These are phyloP conservation scores for Coniochaeta ligniaria DNA, from an alignment of 2,329 filamentous ascomycete genomes.

Conservation along the genomic window DNA sequence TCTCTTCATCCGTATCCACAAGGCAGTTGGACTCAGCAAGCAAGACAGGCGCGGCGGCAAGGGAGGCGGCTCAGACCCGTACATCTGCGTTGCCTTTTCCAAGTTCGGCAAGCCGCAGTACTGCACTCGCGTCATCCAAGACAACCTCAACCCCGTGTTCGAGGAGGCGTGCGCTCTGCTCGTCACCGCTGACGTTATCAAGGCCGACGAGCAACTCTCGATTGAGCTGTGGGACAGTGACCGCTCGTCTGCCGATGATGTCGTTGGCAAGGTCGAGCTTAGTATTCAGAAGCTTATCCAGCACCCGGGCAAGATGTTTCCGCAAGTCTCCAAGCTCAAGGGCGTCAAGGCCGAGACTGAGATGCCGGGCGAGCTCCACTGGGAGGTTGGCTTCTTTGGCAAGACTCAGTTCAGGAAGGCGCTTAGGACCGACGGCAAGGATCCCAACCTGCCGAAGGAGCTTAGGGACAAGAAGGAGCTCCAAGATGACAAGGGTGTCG, in stretches of 20 bases:
- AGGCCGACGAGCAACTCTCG: constrained; percentile 86
- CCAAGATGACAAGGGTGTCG: constrained; percentile 78
- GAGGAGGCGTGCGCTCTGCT: constrained; percentile 81
- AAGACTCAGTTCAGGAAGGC: constrained; percentile 84
- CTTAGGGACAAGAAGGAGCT: constrained; percentile 69
- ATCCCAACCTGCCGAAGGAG: constrained; percentile 65
- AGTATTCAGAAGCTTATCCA: constrained; percentile 94
- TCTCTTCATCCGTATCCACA: constrained; percentile 89
- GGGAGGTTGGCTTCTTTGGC: constrained; percentile 93
- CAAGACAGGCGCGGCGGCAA: constrained; percentile 77
- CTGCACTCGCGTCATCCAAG: constrained; percentile 91
- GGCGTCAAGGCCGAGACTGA: constrained; percentile 76
- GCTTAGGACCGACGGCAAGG: constrained; percentile 79
- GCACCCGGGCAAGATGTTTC: constrained; percentile 88
- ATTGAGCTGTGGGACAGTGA: constrained; percentile 97
- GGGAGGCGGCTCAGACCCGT: constrained; percentile 87
- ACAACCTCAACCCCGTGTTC: constrained; percentile 89
- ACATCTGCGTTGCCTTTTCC: constrained; percentile 90
- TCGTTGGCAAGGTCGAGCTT: constrained; percentile 89
- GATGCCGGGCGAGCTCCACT: constrained; percentile 91
- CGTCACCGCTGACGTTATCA: constrained; percentile 84
- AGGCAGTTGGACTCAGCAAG: constrained; percentile 80
- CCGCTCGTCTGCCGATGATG: constrained; percentile 83
- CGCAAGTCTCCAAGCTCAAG: constrained; percentile 73
- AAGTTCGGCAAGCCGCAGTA: constrained; percentile 98